phyloP scores from a whole-genome alignment of 345 rosid genomes.

The Erysimum cheiranthoides region DNA sequence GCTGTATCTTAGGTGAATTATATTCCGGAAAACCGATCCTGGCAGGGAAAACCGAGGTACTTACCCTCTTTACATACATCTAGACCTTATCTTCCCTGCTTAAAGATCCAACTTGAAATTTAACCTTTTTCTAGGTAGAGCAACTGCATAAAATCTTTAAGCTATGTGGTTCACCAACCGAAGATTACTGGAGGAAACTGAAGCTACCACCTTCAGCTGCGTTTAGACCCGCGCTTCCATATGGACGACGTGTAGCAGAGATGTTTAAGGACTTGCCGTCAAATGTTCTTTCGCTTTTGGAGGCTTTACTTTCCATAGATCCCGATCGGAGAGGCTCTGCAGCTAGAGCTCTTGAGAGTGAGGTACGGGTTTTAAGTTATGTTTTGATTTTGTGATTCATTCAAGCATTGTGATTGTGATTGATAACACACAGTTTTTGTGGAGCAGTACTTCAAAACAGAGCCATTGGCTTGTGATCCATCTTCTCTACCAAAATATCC shows the following conservation, averaged over 20 bases:
- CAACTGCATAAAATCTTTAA: constrained; percentile 87
- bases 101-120: not conserved
- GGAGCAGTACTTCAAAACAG: constrained; percentile 69
- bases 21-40: constrained; percentile 84
- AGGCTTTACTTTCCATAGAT: constrained; percentile 79
- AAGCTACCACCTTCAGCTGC: constrained; percentile 74
- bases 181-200: constrained; percentile 84
- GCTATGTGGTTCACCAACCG: constrained; percentile 84
- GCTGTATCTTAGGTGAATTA: constrained; percentile 95
- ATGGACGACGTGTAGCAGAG: constrained; percentile 69
- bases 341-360: constrained; percentile 71
- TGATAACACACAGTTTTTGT: constrained; percentile 28
- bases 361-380: constrained; percentile 54
- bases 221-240: constrained; percentile 82
- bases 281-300: constrained; percentile 71
- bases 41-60: constrained; percentile 96
- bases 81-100: constrained; percentile 1
- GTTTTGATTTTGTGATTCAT: not conserved
- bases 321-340: constrained; percentile 84
- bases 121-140: constrained; percentile 60
- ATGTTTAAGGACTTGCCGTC: constrained; percentile 68
- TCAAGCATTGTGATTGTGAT: constrained; percentile 22
- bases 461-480: constrained; percentile 90
- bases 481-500: constrained; percentile 92
- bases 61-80: not conserved